Evolutionary conservation across 345 rosid genomes (phyloP).

Genomic region (Salix brachista): DNA sequence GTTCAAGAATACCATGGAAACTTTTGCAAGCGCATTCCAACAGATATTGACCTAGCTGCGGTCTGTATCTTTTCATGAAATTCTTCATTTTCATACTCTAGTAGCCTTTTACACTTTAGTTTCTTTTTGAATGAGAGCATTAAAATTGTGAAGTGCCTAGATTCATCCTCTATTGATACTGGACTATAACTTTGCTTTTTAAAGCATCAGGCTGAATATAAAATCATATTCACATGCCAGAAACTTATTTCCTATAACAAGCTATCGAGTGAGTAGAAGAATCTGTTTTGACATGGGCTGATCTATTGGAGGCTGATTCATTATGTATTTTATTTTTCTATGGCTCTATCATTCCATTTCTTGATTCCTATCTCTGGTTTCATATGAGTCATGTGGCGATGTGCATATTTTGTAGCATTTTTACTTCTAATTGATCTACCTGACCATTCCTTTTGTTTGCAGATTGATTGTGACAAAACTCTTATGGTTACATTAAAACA

Average conservation of each 20-base stretch:
- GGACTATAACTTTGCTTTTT: not conserved
- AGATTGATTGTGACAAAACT: constrained; percentile 93
- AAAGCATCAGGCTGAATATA: not conserved
- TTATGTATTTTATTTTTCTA: not conserved
- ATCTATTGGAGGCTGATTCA: not conserved
- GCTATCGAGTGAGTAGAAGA: not conserved
- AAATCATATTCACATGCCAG: not conserved
- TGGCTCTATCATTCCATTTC: not conserved
- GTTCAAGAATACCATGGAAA: constrained; percentile 90
- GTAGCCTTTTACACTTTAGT: not conserved
- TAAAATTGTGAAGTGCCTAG: not conserved
- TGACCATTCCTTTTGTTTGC: constrained; percentile 28
- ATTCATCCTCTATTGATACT: not conserved
- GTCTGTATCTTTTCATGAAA: constrained; percentile 42
- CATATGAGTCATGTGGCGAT: not conserved
- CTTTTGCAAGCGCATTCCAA: constrained; percentile 95
- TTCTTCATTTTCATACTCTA: not conserved
- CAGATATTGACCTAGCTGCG: constrained; percentile 91
- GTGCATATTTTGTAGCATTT: not conserved
- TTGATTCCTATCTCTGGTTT: not conserved
- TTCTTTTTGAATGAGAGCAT: not conserved
- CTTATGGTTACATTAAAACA: constrained; percentile 88
- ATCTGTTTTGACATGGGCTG: not conserved
- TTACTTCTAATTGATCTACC: constrained; percentile 13
- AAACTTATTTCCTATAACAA: not conserved